Percentiles rank a stretch among this genome's conserved stretches.
These are phyloP conservation scores for Neohortaea acidophila DNA, from an alignment of 495 filamentous ascomycete genomes.

Conservation along the genomic window DNA sequence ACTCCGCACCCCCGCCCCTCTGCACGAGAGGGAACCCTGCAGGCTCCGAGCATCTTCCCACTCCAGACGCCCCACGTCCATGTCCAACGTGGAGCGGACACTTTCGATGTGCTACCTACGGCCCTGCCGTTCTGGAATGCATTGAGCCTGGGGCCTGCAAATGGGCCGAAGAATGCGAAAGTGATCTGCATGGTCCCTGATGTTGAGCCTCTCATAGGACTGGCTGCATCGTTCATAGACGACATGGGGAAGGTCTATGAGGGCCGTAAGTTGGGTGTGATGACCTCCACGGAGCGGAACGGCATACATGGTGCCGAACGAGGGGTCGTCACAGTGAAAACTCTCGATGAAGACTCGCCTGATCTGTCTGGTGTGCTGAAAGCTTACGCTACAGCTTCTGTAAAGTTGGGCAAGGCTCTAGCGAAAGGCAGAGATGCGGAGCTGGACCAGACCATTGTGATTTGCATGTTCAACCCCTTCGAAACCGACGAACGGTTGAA, in stretches of 20 bases:
- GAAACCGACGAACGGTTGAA: slow-evolving; percentile 39
- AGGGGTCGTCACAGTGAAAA: background rate
- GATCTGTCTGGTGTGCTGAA: slow-evolving; percentile 4
- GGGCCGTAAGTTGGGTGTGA: slow-evolving; percentile 58
- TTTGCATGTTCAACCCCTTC: slow-evolving; percentile 78
- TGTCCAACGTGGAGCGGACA: slow-evolving; percentile 57
- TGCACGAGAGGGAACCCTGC: slow-evolving; percentile 2
- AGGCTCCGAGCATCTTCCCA: slow-evolving; percentile 21
- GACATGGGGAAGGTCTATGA: slow-evolving; percentile 63
- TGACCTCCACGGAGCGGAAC: slow-evolving; percentile 31
- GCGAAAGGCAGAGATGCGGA: slow-evolving; percentile 36
- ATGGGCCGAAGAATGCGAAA: slow-evolving; percentile 63
- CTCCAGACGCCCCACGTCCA: slow-evolving; percentile 55
- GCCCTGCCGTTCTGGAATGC: slow-evolving; percentile 83
- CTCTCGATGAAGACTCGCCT: background rate
- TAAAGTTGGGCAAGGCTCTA: slow-evolving; percentile 29
- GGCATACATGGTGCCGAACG: no score
- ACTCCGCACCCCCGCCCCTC: slow-evolving; percentile 10
- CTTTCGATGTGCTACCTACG: slow-evolving; percentile 62
- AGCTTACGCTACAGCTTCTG: slow-evolving; percentile 13
- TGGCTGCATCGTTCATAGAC: slow-evolving; percentile 53
- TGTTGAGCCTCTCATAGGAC: slow-evolving; percentile 39
- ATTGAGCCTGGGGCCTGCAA: slow-evolving; percentile 62
- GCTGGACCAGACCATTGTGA: slow-evolving; percentile 39
- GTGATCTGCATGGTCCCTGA: slow-evolving; percentile 68